Percentiles rank a stretch among this genome's conserved stretches.
phyloP scores from a whole-genome alignment of 108 stramenopile species.

The Cyclotella choctawhatcheeana region DNA sequence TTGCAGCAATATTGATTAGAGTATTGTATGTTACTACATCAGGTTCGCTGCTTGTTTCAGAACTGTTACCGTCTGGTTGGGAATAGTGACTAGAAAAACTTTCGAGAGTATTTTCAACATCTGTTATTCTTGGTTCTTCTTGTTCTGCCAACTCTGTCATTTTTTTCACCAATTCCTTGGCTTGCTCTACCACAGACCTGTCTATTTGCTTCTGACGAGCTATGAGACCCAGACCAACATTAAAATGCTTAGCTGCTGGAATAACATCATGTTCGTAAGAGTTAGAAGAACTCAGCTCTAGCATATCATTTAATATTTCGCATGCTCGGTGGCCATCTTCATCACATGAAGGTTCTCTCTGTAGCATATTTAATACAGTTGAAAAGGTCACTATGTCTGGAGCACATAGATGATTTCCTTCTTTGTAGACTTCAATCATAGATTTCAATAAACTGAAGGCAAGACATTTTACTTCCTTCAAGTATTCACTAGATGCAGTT shows the following conservation, averaged over 20 bases:
- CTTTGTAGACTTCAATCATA: constrained; percentile 35
- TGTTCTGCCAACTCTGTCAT: constrained; percentile 36
- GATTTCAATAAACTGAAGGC: constrained; percentile 26
- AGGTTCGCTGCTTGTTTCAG: constrained; percentile 28
- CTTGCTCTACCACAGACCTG: constrained; percentile 13
- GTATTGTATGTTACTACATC: constrained; percentile 54
- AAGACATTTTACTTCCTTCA: neutral
- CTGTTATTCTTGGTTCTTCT: neutral
- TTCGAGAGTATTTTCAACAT: constrained; percentile 7
- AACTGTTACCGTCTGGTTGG: neutral
- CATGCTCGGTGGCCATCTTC: constrained; percentile 26
- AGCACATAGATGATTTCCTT: constrained; percentile 19
- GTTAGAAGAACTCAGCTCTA: constrained; percentile 26
- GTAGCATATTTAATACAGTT: constrained; percentile 36
- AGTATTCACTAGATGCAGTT: neutral
- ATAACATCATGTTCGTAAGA: constrained; percentile 26
- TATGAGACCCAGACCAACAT: constrained; percentile 37
- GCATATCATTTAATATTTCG: constrained; percentile 41
- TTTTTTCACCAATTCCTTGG: constrained; percentile 22
- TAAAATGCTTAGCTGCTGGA: constrained; percentile 42
- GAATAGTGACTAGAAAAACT: neutral
- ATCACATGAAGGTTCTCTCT: neutral
- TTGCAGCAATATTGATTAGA: constrained; percentile 44
- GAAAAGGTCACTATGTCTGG: constrained; percentile 40
- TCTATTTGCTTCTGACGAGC: constrained; percentile 14